phyloP scores from a whole-genome alignment of 2,329 filamentous ascomycete species.

The Alternaria postmessia region DNA sequence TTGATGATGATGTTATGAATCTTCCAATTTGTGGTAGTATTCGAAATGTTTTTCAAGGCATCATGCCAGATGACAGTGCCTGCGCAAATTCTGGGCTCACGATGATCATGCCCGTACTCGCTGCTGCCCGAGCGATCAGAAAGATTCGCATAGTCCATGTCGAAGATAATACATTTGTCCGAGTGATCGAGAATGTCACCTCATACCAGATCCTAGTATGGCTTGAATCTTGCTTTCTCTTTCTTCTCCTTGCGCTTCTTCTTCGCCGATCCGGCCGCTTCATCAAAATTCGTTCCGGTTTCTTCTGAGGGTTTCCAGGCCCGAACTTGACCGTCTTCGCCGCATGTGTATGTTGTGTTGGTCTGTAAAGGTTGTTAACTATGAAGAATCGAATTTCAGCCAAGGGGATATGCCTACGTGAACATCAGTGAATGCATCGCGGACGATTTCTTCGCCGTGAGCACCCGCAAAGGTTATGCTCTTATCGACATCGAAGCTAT shows the following conservation, averaged over 20 bases:
- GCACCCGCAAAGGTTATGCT: slow-evolving; percentile 49
- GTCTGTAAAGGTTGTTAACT: slow-evolving; percentile 33
- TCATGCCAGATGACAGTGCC: neutral
- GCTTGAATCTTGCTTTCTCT: slow-evolving; percentile 51
- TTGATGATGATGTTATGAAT: neutral
- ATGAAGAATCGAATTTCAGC: neutral
- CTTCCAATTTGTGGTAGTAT: neutral
- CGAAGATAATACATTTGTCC: neutral
- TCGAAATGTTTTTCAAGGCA: neutral
- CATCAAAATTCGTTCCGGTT: slow-evolving; percentile 39
- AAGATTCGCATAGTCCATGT: neutral
- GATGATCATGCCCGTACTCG: neutral
- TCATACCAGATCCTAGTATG: slow-evolving; percentile 12
- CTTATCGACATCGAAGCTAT: slow-evolving; percentile 36
- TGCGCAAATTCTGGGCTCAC: neutral
- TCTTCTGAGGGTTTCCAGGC: slow-evolving; percentile 50
- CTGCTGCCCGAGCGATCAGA: neutral
- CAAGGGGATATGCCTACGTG: slow-evolving; percentile 33
- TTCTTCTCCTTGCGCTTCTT: slow-evolving; percentile 38
- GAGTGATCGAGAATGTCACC: neutral
- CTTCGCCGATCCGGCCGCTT: slow-evolving; percentile 26
- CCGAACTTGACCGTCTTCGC: slow-evolving; percentile 58
- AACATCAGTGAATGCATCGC: slow-evolving; percentile 54
- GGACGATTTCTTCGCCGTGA: slow-evolving; percentile 59
- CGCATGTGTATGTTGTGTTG: slow-evolving; percentile 55